Evolutionary conservation across 257 asterid species (phyloP), one percentile per base, ranked within the genome.

Genomic region (Dorcoceras hygrometricum): DNA sequence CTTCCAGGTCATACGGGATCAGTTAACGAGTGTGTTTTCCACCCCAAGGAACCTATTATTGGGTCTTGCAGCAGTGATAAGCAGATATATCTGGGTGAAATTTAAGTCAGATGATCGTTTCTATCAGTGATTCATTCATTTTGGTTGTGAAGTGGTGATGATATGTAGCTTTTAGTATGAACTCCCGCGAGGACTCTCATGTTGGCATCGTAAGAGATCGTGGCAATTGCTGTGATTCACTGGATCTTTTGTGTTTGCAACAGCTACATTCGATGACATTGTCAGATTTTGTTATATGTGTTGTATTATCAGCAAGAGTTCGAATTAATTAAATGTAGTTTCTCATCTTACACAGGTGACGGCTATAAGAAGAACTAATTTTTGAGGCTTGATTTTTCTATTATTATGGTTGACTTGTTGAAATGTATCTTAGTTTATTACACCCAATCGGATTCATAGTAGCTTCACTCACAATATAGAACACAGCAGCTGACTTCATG

Each of bases 21-120:
- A 6, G 96, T 94, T 60, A 94, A 94, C 58, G 97, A 94, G 79
- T 65, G 92, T 28, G 89, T 79, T 20, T 94, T 94, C 68, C 99
- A 94, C 76, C 99, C 99, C 62, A 70, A 23, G 36, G 97, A 90
- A 59, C 95, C 96, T 67, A 76, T 94, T 28, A 59, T 94, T 57
- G 99, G 95, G 59, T 90, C 99, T 26, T 90, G 99, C 85, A 84
- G 99, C 78, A 94, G 99, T 43, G 99, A 94, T 80, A 94, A 87
- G 75, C 94, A 87, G 81, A 94, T 94, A 39, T 94, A 78, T 85
- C 90, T 94, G 56, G 99, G 97, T 78, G 99, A 90, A 74, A 81
- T 90, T 28, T 90, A 71, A 86, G 62, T 11, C 2, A 55, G 7
- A 5, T 57, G 8, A 62, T 68, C 48, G 60, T 66, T 67, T 63